A percentile compares a stretch with the other conserved stretches of the same genome.
phyloP scores from a whole-genome alignment of 306 rosid genomes.

The Dalbergia oliveri region DNA sequence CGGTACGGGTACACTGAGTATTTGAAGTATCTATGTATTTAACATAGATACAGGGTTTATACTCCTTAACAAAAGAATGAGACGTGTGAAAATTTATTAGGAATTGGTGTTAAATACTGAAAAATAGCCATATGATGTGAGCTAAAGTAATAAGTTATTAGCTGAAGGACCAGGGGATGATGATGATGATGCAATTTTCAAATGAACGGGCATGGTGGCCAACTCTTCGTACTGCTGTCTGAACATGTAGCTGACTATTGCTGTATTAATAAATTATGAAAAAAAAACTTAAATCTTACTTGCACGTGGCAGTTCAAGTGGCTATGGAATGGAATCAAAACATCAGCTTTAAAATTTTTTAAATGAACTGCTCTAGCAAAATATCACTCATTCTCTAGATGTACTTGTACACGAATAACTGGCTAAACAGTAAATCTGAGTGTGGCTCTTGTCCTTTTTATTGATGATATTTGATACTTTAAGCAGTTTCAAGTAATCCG shows the following conservation, averaged over 20 bases:
- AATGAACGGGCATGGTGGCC: neutral
- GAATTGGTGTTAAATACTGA: neutral
- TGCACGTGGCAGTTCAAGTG: neutral
- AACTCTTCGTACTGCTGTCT: neutral
- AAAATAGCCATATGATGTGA: neutral
- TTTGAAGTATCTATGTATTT: too few relatives aligned
- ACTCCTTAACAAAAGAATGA: too few relatives aligned
- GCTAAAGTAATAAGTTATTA: neutral
- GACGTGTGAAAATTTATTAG: neutral
- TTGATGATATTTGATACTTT: neutral
- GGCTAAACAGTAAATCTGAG: constrained; percentile 25
- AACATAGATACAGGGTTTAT: too few relatives aligned
- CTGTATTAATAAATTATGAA: neutral
- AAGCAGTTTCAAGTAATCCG: neutral
- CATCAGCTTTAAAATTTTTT: neutral
- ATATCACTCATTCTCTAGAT: neutral
- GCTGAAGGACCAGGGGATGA: neutral
- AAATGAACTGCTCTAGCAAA: neutral
- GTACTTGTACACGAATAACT: neutral
- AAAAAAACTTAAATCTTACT: neutral
- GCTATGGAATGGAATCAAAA: neutral
- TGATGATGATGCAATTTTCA: neutral
- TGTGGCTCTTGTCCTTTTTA: neutral
- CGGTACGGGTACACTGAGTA: too few relatives aligned
- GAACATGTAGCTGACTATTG: neutral